Evolutionary conservation across 192 early-diverging fungal species (phyloP), one percentile per base, ranked within the genome.

Genomic region (Dispira simplex): DNA sequence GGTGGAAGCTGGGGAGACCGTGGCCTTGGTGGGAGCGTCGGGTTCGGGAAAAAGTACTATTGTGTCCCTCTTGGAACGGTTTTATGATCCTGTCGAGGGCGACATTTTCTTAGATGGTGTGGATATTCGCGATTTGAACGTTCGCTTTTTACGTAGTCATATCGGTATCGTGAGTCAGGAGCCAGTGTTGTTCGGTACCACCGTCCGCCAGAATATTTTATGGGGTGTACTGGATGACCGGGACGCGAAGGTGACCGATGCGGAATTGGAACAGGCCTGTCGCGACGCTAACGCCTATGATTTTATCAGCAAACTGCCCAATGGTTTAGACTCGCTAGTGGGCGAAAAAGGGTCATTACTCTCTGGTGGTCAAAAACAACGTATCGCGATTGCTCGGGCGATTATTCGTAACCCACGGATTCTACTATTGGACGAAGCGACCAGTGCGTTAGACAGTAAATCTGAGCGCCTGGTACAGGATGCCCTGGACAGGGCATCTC

Each of bases 161-260:
- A 89, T 97, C 57, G 94, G 92, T 45, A 78, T 96, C 27, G 93
- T 96, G 62, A 79, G 81, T 53, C 93, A 93, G 78, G 93, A 92
- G 69, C 95, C 93, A 1, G 83, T 95, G 45, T 79, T 97, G 48
- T 96, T 96, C 70, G 85, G 84, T 27, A 69, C 63, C 27, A 75
- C 83, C 56, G 87, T 98, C 63, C 76, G 79, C 63, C 80, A 93
- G 68, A 98, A 98, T 75, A 77, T 98, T 43, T 59, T 82, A 9
- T 81, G 83, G 71, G 90, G 89, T 47, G 77, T 79, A 16, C 62
- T 72, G 11, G 66, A 76, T 27, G 54, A 63, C 12, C 72, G 77
- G 8, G 74, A 77, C n/a, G 70, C 71, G 48, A 65, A 68, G 56
- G 77, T 84, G 8, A 90, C 84, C 8, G 82, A 90, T 55, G 84